phyloP scores from a whole-genome alignment of 495 filamentous ascomycete genomes.

The Margaritispora aquatica region DNA sequence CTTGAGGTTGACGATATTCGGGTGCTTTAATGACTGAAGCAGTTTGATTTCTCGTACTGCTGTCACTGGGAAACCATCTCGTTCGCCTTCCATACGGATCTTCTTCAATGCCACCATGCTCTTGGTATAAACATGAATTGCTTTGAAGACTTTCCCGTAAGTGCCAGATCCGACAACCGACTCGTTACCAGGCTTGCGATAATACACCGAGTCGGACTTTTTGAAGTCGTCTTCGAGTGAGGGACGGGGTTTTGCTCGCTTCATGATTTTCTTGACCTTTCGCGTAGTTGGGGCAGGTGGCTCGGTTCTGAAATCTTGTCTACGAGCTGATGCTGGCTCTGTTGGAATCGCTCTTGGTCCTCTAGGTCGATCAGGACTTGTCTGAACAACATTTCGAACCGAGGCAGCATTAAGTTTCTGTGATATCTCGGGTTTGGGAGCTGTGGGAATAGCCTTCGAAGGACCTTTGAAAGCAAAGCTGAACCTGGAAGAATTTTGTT shows the following conservation, averaged over 20 bases:
- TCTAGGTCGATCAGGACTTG: slow-evolving; percentile 23
- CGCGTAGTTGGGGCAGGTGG: slow-evolving; percentile 38
- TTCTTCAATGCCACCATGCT: slow-evolving; percentile 88
- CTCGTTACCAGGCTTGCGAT: slow-evolving; percentile 86
- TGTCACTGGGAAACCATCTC: slow-evolving; percentile 95
- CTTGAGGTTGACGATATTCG: slow-evolving; percentile 78
- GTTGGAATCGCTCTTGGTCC: slow-evolving; percentile 25
- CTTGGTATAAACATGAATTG: slow-evolving; percentile 90
- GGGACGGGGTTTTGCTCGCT: slow-evolving; percentile 64
- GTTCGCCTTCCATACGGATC: slow-evolving; percentile 92
- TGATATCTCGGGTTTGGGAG: slow-evolving; percentile 65
- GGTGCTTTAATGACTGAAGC: slow-evolving; percentile 85
- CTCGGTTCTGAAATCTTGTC: slow-evolving; percentile 36
- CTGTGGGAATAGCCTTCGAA: slow-evolving; percentile 50
- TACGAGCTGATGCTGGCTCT: slow-evolving; percentile 32
- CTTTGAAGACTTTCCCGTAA: slow-evolving; percentile 98
- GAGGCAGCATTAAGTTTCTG: slow-evolving; percentile 59
- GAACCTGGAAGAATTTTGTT: slow-evolving; percentile 51
- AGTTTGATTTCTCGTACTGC: slow-evolving; percentile 96
- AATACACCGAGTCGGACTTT: slow-evolving; percentile 78
- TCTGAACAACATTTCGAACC: slow-evolving; percentile 19
- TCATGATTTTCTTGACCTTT: slow-evolving; percentile 63
- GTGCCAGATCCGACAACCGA: slow-evolving; percentile 91
- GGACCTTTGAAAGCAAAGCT: slow-evolving; percentile 79
- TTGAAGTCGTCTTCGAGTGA: slow-evolving; percentile 64